These are phyloP conservation scores for Brassica hybrid DNA, from an alignment of 441 rosid species.

Conservation along the genomic window DNA sequence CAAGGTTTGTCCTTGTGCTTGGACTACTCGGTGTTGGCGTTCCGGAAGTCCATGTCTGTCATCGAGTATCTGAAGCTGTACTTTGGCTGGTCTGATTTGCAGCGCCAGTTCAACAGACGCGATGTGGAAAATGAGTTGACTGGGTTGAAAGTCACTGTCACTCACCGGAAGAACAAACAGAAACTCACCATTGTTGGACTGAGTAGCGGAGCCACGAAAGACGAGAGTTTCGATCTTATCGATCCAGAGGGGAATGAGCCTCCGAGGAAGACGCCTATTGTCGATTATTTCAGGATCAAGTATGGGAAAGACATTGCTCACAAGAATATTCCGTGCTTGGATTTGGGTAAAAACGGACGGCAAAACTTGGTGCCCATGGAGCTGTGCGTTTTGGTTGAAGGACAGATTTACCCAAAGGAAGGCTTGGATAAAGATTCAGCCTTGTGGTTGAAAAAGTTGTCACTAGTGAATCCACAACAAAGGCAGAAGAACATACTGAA, in stretches of 20 bases:
- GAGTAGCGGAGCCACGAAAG: slow-evolving; percentile 46
- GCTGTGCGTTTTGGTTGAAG: slow-evolving; percentile 70
- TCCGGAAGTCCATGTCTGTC: slow-evolving; percentile 63
- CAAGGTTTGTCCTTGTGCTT: slow-evolving; percentile 78
- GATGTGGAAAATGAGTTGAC: slow-evolving; percentile 42
- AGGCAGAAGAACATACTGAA: slow-evolving; percentile 52
- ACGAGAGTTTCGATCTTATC: slow-evolving; percentile 42
- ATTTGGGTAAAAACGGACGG: slow-evolving; percentile 59
- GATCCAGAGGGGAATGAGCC: slow-evolving; percentile 49
- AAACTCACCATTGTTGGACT: slow-evolving; percentile 54
- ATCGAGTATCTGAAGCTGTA: slow-evolving; percentile 57
- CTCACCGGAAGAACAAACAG: slow-evolving; percentile 63
- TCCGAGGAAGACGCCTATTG: slow-evolving; percentile 42
- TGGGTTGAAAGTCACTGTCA: slow-evolving; percentile 64
- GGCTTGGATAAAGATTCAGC: slow-evolving; percentile 46
- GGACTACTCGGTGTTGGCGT: slow-evolving; percentile 84
- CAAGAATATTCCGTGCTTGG: slow-evolving; percentile 71
- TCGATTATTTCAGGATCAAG: slow-evolving; percentile 66
- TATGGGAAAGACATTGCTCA: slow-evolving; percentile 52
- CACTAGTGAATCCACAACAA: slow-evolving; percentile 53
- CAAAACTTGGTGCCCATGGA: slow-evolving; percentile 73
- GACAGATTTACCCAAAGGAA: slow-evolving; percentile 79
- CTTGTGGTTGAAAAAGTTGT: slow-evolving; percentile 51
- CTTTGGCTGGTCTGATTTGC: slow-evolving; percentile 42
- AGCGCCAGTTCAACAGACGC: slow-evolving; percentile 40